Percentiles rank a stretch among this genome's conserved stretches.
Evolutionary conservation across 129 eudicot genomes (phyloP).

Genomic region (Calendula officinalis): DNA sequence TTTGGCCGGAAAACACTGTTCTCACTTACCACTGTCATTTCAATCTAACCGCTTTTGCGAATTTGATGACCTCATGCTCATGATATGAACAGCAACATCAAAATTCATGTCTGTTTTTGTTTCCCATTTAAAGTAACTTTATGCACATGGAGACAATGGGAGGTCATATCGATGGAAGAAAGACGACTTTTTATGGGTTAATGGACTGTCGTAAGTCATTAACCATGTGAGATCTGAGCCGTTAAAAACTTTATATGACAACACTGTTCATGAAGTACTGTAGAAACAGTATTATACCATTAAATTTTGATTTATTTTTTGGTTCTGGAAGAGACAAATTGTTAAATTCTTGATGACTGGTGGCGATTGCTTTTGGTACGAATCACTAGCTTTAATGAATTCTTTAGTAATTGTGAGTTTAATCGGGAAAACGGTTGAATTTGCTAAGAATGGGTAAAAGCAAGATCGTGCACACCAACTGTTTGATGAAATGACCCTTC

Average conservation of each 20-base stretch:
- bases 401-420: constrained; percentile 10
- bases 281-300: not conserved
- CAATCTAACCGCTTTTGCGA: not conserved
- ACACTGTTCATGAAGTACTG: constrained; percentile 23
- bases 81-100: constrained; percentile 25
- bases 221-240: constrained; percentile 16
- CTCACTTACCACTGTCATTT: constrained; percentile 8
- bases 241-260: constrained; percentile 2
- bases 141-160: constrained; percentile 14
- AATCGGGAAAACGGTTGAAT: constrained; percentile 9
- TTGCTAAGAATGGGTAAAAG: constrained; percentile 20
- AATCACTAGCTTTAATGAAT: constrained; percentile 6
- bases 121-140: constrained; percentile 9
- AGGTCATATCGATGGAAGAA: constrained; percentile 25
- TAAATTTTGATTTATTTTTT: not conserved
- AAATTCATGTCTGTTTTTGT: not conserved
- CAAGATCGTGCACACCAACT: constrained; percentile 24
- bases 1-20: constrained; percentile 11
- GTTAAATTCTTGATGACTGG: constrained; percentile 15
- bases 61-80: constrained; percentile 12
- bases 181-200: constrained; percentile 1
- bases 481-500: constrained; percentile 27
- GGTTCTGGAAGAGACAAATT: not conserved
- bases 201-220: not conserved
- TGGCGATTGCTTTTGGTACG: constrained; percentile 7